Evolutionary conservation across 192 early-diverging fungal genomes (phyloP).

Genomic region (Linnemannia elongata): DNA sequence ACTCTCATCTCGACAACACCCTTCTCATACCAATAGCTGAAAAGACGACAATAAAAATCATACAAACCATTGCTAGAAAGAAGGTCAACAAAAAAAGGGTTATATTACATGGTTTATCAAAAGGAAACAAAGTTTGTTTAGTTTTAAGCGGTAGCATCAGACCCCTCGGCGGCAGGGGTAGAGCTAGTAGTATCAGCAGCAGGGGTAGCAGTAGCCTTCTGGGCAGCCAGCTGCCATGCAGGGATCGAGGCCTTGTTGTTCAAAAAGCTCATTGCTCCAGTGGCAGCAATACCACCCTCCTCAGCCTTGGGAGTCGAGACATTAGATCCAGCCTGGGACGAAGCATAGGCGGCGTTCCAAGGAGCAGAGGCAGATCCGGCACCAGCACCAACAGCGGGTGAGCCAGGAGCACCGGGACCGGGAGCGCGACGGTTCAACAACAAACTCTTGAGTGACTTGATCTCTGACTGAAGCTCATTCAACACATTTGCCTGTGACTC

Average conservation of each 20-base stretch:
- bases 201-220: constrained; percentile 26
- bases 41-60: too few relatives aligned
- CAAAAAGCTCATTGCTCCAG: constrained; percentile 43
- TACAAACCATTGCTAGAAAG: too few relatives aligned
- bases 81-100: background rate
- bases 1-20: too few relatives aligned
- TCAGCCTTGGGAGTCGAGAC: constrained; percentile 14
- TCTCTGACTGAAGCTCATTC: constrained; percentile 90
- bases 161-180: constrained; percentile 15
- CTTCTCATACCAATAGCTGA: too few relatives aligned
- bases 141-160: constrained; percentile 21
- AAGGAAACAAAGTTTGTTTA: background rate
- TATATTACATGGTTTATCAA: constrained; percentile 12
- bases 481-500: constrained; percentile 76
- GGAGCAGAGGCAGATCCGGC: constrained; percentile 55
- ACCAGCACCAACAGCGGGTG: background rate
- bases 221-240: constrained; percentile 77
- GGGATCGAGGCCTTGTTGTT: constrained; percentile 63
- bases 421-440: constrained; percentile 84
- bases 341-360: constrained; percentile 50
- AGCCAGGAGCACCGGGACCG: constrained; percentile 34
- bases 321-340: constrained; percentile 6
- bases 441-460: constrained; percentile 94
- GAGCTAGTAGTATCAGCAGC: background rate
- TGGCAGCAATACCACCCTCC: constrained; percentile 1